Base-by-base conservation (phyloP, 306 rosid genomes). In the Herpetospermum pedunculosum region DNA sequence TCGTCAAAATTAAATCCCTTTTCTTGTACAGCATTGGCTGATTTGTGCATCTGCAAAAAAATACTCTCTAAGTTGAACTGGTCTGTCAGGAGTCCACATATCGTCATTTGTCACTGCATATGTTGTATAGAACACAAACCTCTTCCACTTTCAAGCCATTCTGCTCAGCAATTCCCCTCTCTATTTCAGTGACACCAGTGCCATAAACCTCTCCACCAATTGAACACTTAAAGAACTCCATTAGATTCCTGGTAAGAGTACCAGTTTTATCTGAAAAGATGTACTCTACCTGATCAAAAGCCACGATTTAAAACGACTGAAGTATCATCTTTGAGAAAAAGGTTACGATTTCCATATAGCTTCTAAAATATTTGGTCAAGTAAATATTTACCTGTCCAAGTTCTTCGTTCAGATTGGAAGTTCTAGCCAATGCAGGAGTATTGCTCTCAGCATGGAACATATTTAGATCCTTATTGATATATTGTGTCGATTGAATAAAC, bases 201-300 rank as follows among this genome's bases (percentile, higher is more conserved):
- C 99, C 97, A 77, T 91, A 95, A 68, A 87, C 80, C 85, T 91
- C 97, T 75, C 86, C 92, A 74, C 97, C 99, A 82, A 95, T 95
- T 52, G 99, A 95, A 81, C 99, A 95, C 88, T 95, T 95, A 83
- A 95, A 95, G 87, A 95, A 95, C 86, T 95, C 99, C 99, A 95
- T 95, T 70, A 91, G 87, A 85, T 95, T 95, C 82, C 96, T 84
- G 46, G 97, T 95, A 26, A 95, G 86, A 68, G 99, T 95, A 77
- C 99, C 97, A 83, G 99, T 95, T 89, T 95, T 95, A 82, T 95
- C 97, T 64, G 99, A 89, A 85, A 95, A 95, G 64, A 95, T 88
- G 87, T 95, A 95, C 74, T 95, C 99, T 84, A 95, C 97, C 99
- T 95, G 82, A 80, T 12, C 37, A 74, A 82, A 58, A 76, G 67